Evolutionary conservation across 2,329 filamentous ascomycete genomes (phyloP), one percentile per base, ranked within the genome.

Genomic region (Hypoxylon sp.): DNA sequence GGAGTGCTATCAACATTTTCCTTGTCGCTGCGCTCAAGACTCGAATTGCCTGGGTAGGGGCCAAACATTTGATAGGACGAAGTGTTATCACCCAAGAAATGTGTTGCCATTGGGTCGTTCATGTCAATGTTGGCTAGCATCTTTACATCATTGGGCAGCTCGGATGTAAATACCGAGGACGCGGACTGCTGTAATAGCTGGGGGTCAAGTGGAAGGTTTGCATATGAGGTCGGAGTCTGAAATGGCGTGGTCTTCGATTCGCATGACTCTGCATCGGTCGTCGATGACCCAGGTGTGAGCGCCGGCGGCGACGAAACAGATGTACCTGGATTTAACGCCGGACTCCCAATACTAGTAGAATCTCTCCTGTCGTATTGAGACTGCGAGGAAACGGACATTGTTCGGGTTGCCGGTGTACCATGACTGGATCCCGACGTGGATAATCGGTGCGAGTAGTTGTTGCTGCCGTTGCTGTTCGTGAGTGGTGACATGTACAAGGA

Each of bases 81-180:
- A 13, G 63, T 34, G 6, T 67, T 58, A 6, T 68, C 66, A 1
- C 71, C 73, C n/a, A 74, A 64, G 22, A 73, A 74, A 22, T 71
- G 63, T 43, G 70, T 63, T 0, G 72, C 69, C 73, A 76, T 74
- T 5, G 72, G 71, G 5, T 74, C 71, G 26, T 51, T 72, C 67
- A 77, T 72, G 28, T 76, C 74, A 11, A 77, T 54, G 6, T 75
- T 75, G 1, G 74, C 70, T 67, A 83, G 72, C 78, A 80, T 78
- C 67, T 78, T 81, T 1, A 78, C 76, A 50, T 83, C 80, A 1
- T 77, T 66, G 0, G 81, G 76, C 6, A 83, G 68, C 61, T 81
- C 77, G 0, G 79, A 70, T 0, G 80, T 82, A 53, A 83, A 83
- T 0, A 71, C 72, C 0, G 80, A 81, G 0, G 68, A 81, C 0